phyloP scores from a whole-genome alignment of 345 rosid genomes.

The Rhizophora mangle region DNA sequence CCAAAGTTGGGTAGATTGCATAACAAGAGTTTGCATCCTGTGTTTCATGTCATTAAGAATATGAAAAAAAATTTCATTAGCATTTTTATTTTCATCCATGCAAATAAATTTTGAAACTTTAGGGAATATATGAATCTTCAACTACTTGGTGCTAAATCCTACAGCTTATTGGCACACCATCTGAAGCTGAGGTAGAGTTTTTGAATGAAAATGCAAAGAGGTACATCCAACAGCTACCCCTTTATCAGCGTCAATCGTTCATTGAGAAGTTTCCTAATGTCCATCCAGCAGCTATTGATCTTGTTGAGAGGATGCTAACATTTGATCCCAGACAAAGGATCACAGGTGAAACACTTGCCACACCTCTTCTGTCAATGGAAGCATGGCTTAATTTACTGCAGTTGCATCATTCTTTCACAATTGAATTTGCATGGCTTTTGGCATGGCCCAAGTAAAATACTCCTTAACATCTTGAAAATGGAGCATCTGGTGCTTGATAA shows the following conservation, averaged over 20 bases:
- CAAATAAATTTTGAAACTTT: neutral
- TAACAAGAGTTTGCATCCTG: no score
- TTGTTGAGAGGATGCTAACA: conserved; percentile 79
- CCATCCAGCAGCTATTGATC: conserved; percentile 69
- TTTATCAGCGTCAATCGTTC: conserved; percentile 59
- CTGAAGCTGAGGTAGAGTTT: conserved; percentile 71
- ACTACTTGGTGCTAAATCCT: conserved; percentile 11
- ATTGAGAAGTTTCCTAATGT: conserved; percentile 66
- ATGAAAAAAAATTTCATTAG: no score
- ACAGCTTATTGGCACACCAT: conserved; percentile 85
- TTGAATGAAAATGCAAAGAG: conserved; percentile 78
- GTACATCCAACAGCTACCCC: conserved; percentile 62
- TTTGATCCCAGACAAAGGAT: conserved; percentile 83
- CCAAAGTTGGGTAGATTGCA: no score
- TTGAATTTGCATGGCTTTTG: neutral
- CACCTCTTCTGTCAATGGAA: neutral
- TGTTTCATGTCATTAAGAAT: no score
- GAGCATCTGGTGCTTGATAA: neutral
- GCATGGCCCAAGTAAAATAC: neutral
- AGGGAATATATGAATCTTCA: no score
- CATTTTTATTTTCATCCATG: no score
- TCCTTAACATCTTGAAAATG: neutral
- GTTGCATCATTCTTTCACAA: neutral
- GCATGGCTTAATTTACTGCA: neutral
- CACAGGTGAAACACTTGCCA: conserved; percentile 49